Evolutionary conservation across 1,284 basidiomycete species (phyloP).

Genomic region (Ganoderma lucidum): DNA sequence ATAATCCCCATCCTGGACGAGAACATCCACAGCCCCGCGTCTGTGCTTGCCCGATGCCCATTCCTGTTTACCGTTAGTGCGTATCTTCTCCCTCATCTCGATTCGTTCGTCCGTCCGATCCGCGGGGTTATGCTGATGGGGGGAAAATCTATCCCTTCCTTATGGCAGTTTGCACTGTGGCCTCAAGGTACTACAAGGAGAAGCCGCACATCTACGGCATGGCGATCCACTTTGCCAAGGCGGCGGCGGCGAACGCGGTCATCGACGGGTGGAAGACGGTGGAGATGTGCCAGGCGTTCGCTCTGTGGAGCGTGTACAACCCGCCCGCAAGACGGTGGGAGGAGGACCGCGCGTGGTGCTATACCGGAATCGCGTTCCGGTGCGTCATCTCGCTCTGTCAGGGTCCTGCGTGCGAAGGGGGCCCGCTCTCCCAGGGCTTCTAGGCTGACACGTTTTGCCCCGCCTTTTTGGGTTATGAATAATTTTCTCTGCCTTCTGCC

Average conservation of each 20-base stretch:
- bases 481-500: not conserved
- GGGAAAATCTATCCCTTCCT: not conserved
- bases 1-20: slow-evolving; percentile 47
- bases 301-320: slow-evolving; percentile 43
- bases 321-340: slow-evolving; percentile 44
- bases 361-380: slow-evolving; percentile 44
- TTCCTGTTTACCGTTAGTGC: slow-evolving; percentile 50
- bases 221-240: slow-evolving; percentile 48
- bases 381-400: slow-evolving; percentile 17
- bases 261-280: slow-evolving; percentile 47
- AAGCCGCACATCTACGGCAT: slow-evolving; percentile 46
- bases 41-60: slow-evolving; percentile 48
- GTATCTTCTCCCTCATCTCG: slow-evolving; percentile 25
- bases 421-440: not conserved
- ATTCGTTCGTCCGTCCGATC: not conserved
- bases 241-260: slow-evolving; percentile 44
- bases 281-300: slow-evolving; percentile 46
- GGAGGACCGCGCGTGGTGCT: slow-evolving; percentile 46
- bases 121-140: not conserved
- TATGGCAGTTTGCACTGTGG: slow-evolving; percentile 45
- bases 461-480: not conserved
- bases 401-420: not conserved
- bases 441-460: slow-evolving; percentile 2
- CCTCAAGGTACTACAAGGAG: slow-evolving; percentile 46
- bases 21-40: slow-evolving; percentile 46